phyloP scores from a whole-genome alignment of 2,329 filamentous ascomycete genomes.

The Penicillium vulpinum region DNA sequence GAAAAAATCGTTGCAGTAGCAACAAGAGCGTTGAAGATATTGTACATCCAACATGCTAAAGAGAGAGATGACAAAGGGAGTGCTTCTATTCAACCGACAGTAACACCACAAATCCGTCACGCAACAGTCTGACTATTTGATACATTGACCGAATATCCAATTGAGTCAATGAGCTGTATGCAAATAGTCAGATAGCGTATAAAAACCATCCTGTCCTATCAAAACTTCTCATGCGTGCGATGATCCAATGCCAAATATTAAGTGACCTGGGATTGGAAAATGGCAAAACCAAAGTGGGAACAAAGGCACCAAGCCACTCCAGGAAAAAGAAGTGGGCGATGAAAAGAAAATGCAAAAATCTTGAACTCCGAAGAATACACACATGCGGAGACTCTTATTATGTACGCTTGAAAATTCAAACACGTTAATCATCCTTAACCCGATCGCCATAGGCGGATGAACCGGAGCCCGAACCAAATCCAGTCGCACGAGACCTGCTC shows the following conservation, averaged over 20 bases:
- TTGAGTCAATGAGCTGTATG: neutral
- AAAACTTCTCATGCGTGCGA: neutral
- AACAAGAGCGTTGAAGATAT: neutral
- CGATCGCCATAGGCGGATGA: conserved; percentile 22
- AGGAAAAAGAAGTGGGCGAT: conserved; percentile 1
- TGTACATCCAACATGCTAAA: conserved; percentile 1
- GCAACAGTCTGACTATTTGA: neutral
- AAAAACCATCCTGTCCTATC: neutral
- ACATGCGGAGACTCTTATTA: conserved; percentile 21
- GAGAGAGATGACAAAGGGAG: neutral
- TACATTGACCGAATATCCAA: neutral
- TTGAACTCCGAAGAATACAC: conserved; percentile 12
- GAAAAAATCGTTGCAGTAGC: neutral
- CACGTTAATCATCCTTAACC: conserved; percentile 33
- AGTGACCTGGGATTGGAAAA: neutral
- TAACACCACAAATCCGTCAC: neutral
- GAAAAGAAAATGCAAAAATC: conserved; percentile 13
- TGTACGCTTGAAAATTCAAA: conserved; percentile 22
- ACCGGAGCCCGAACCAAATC: conserved; percentile 11
- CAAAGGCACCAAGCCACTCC: conserved; percentile 21
- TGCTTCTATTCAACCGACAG: neutral
- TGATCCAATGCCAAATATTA: neutral
- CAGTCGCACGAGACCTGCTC: conserved; percentile 39
- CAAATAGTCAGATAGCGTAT: neutral
- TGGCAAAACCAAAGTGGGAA: neutral